Evolutionary conservation across 1,284 basidiomycete species (phyloP).

Genomic region (Termitomyces sp.): DNA sequence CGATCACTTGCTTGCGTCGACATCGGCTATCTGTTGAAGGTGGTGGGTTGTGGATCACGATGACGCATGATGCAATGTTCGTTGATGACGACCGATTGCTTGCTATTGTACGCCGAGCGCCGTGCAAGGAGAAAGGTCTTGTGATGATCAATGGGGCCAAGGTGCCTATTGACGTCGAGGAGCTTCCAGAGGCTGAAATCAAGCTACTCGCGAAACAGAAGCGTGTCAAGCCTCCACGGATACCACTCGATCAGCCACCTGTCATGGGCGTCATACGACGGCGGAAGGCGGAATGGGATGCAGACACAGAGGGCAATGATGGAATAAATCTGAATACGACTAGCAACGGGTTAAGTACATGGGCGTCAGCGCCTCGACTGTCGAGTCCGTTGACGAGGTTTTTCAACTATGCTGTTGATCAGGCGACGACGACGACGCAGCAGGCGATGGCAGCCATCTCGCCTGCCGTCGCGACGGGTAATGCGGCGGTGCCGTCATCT

Average conservation of each 20-base stretch:
- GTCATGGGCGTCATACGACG: constrained; percentile 69
- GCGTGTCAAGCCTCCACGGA: constrained; percentile 79
- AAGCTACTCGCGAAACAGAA: constrained; percentile 81
- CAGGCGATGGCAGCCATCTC: constrained; percentile 69
- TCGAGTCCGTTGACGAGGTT: constrained; percentile 69
- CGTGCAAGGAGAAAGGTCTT: constrained; percentile 67
- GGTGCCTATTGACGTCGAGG: constrained; percentile 86
- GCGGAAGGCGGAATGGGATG: constrained; percentile 64
- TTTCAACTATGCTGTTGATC: constrained; percentile 71
- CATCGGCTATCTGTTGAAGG: constrained; percentile 86
- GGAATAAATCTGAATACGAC: constrained; percentile 16
- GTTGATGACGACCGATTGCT: constrained; percentile 74
- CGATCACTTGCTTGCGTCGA: constrained; percentile 79
- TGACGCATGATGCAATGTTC: constrained; percentile 81
- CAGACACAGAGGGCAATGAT: constrained; percentile 30
- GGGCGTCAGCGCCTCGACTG: constrained; percentile 55
- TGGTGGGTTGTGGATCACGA: constrained; percentile 94
- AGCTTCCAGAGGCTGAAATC: constrained; percentile 85
- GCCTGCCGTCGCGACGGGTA: constrained; percentile 43
- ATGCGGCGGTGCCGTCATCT: constrained; percentile 41
- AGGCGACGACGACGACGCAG: constrained; percentile 65
- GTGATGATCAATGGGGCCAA: constrained; percentile 91
- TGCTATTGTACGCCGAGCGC: constrained; percentile 74
- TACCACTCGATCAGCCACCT: constrained; percentile 90
- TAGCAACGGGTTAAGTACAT: constrained; percentile 23